A percentile compares a stretch with the other conserved stretches of the same genome.
Conservation (phyloP, 371 early-diverging fungal species). For the Choanephora cucurbitarum region DNA sequence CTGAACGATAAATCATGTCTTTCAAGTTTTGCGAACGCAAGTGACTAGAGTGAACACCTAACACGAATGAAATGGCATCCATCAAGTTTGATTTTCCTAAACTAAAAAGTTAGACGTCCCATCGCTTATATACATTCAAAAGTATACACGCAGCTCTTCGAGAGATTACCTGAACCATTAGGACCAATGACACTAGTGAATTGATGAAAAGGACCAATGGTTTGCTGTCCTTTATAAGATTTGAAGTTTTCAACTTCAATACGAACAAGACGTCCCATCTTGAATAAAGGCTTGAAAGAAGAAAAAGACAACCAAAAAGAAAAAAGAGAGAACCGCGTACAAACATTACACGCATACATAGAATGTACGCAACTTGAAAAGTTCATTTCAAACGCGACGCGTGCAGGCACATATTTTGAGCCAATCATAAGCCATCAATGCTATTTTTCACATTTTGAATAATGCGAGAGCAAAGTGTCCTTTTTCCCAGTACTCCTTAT, state of each 20-base stretch:
- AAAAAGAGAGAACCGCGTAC: constrained; percentile 15
- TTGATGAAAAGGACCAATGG: constrained; percentile 94
- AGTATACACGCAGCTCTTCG: too few relatives aligned
- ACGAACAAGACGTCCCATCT: constrained; percentile 82
- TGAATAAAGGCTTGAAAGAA: not conserved
- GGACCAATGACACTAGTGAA: constrained; percentile 99
- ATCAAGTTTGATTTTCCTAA: constrained; percentile 98
- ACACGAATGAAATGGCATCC: constrained; percentile 99
- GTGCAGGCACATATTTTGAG: too few relatives aligned
- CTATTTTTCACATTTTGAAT: too few relatives aligned
- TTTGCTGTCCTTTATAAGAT: constrained; percentile 92
- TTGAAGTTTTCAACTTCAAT: constrained; percentile 99
- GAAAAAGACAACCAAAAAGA: constrained; percentile 6
- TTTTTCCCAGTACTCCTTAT: too few relatives aligned
- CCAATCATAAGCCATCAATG: too few relatives aligned
- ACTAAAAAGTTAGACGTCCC: not conserved
- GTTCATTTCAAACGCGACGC: too few relatives aligned
- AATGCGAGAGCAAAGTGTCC: too few relatives aligned
- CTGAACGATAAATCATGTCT: constrained; percentile 90
- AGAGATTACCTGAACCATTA: constrained; percentile 90
- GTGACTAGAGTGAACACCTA: constrained; percentile 89
- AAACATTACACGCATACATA: not conserved
- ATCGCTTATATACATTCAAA: too few relatives aligned
- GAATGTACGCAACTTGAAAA: too few relatives aligned
- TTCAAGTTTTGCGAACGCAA: constrained; percentile 86